These are phyloP conservation scores for Paraphoma sp. DNA, from an alignment of 2,329 filamentous ascomycete genomes.

Conservation along the genomic window DNA sequence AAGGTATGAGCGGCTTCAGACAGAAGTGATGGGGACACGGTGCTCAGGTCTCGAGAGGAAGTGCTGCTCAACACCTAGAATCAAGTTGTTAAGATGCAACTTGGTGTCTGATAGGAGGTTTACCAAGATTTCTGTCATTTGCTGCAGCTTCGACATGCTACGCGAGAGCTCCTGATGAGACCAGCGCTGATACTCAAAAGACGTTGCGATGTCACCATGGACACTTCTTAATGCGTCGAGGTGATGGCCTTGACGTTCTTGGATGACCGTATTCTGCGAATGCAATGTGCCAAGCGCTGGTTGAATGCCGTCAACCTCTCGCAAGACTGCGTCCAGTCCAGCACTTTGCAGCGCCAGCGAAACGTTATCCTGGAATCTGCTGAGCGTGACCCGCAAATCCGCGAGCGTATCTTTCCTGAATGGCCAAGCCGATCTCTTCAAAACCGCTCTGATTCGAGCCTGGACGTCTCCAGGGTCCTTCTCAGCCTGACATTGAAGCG, in stretches of 20 bases:
- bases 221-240: not conserved
- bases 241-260: not conserved
- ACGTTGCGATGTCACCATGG: not conserved
- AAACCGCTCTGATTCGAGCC: not conserved
- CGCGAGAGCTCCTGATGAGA: no score
- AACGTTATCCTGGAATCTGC: constrained; percentile 6
- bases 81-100: not conserved
- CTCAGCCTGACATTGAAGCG: not conserved
- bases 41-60: not conserved
- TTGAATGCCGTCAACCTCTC: not conserved
- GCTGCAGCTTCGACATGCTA: no score
- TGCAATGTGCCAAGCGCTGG: not conserved
- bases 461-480: not conserved
- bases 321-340: not conserved
- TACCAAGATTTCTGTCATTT: no score
- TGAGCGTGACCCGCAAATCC: constrained; percentile 2
- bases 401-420: constrained; percentile 5
- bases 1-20: not conserved
- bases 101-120: no score
- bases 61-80: not conserved
- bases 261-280: not conserved
- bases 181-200: no score
- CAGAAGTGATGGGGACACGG: not conserved
- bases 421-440: constrained; percentile 3
- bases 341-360: not conserved